Percentiles rank a stretch among this genome's conserved stretches.
phyloP scores from a whole-genome alignment of 2,329 filamentous ascomycete genomes.

The Lanzia echinophila region DNA sequence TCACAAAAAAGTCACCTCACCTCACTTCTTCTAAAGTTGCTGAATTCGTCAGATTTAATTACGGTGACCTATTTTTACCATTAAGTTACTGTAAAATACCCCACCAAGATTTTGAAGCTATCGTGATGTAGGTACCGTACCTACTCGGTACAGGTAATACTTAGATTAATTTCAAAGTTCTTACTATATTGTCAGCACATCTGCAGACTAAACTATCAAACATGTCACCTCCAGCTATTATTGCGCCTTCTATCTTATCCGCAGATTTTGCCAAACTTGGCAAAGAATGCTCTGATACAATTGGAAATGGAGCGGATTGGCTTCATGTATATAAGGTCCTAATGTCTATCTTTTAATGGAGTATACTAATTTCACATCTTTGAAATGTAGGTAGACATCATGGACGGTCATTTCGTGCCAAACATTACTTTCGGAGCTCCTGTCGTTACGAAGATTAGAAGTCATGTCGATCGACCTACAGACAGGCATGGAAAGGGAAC shows the following conservation, averaged over 20 bases:
- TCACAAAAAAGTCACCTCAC: too few relatives aligned
- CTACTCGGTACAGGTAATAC: too few relatives aligned
- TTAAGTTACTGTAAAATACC: too few relatives aligned
- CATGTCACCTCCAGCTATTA: constrained; percentile 89
- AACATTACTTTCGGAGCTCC: constrained; percentile 97
- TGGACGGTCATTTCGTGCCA: constrained; percentile 98
- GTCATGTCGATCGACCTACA: constrained; percentile 71
- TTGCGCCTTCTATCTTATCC: constrained; percentile 95
- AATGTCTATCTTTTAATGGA: not conserved
- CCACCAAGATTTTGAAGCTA: too few relatives aligned
- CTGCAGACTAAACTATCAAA: not conserved
- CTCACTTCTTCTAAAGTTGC: too few relatives aligned
- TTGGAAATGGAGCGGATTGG: constrained; percentile 80
- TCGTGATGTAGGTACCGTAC: too few relatives aligned
- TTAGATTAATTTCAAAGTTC: not conserved
- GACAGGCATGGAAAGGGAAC: constrained; percentile 72
- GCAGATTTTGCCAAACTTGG: constrained; percentile 91
- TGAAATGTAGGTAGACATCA: constrained; percentile 64
- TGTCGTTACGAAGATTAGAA: constrained; percentile 88
- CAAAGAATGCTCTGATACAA: constrained; percentile 78
- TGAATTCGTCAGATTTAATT: too few relatives aligned
- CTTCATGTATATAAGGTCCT: constrained; percentile 2
- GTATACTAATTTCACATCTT: not conserved
- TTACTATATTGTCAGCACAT: not conserved
- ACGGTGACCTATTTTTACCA: too few relatives aligned